Conservation (phyloP, 352 stramenopile species). For the Peronospora tabacina region DNA sequence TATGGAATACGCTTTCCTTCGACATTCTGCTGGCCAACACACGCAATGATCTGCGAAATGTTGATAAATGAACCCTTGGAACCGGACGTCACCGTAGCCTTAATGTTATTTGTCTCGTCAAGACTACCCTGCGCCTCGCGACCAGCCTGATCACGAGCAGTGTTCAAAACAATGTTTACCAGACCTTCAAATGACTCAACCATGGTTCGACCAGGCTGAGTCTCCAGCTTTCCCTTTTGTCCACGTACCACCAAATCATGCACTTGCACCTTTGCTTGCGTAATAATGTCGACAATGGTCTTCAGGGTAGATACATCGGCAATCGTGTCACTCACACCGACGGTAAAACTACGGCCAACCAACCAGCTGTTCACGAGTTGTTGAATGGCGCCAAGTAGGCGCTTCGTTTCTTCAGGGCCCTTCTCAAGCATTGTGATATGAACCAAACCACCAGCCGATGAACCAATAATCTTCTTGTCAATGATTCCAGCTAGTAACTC, state of each 20-base stretch:
- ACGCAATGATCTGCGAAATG: constrained; percentile 99
- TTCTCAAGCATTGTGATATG: constrained; percentile 95
- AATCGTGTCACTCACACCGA: constrained; percentile 98
- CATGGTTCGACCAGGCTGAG: constrained; percentile 97
- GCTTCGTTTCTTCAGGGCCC: constrained; percentile 83
- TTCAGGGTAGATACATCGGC: constrained; percentile 96
- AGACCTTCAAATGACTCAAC: constrained; percentile 98
- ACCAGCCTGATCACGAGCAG: constrained; percentile 76
- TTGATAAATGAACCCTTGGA: constrained; percentile 99
- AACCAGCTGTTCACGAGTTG: constrained; percentile 98
- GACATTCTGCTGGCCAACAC: constrained; percentile 98
- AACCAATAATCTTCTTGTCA: constrained; percentile 99
- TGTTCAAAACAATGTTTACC: constrained; percentile 95
- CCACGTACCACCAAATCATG: constrained; percentile 93
- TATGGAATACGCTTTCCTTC: constrained; percentile 97
- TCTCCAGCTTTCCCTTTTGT: constrained; percentile 96
- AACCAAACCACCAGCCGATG: constrained; percentile 93
- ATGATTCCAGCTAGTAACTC: constrained; percentile 96
- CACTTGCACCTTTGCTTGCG: constrained; percentile 94
- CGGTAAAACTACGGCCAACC: constrained; percentile 95
- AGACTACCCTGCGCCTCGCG: constrained; percentile 77
- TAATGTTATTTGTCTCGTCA: constrained; percentile 98
- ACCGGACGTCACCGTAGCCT: constrained; percentile 97
- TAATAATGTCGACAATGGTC: constrained; percentile 98
- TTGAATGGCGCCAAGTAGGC: constrained; percentile 91